Evolutionary conservation across 768 basidiomycete genomes (phyloP).

Genomic region (Podaxis sp.): DNA sequence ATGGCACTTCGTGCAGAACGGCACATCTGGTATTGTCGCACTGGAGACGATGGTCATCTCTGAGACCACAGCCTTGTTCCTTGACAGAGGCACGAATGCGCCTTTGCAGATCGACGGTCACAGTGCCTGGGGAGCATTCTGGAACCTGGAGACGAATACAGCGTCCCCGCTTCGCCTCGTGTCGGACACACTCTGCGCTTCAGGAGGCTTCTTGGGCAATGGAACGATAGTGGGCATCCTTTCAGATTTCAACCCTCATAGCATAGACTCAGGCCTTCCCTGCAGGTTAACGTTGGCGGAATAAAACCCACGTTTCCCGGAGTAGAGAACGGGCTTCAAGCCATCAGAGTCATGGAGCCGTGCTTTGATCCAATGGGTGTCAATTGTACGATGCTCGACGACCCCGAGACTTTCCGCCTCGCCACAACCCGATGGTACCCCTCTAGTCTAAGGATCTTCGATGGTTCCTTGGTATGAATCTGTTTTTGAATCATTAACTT

Average conservation of each 20-base stretch:
- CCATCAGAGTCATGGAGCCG: conserved; percentile 33
- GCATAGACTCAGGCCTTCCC: not conserved
- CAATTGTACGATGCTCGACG: conserved; percentile 31
- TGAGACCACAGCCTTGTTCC: conserved; percentile 24
- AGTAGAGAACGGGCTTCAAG: conserved; percentile 30
- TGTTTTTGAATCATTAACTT: conserved; percentile 8
- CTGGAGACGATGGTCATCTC: conserved; percentile 26
- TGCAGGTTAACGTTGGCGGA: conserved; percentile 27
- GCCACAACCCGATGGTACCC: conserved; percentile 38
- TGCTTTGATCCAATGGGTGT: conserved; percentile 26
- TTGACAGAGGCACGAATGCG: conserved; percentile 30
- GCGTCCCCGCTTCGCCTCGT: conserved; percentile 28
- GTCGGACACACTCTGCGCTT: conserved; percentile 38
- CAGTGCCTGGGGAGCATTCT: conserved; percentile 42
- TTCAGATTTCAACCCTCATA: conserved; percentile 1
- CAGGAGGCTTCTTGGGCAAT: conserved; percentile 37
- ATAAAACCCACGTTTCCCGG: conserved; percentile 22
- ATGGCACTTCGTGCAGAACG: conserved; percentile 26
- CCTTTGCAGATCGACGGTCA: conserved; percentile 36
- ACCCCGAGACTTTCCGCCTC: conserved; percentile 28
- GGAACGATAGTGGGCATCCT: conserved; percentile 30
- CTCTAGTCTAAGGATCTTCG: conserved; percentile 28
- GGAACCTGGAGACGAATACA: conserved; percentile 35
- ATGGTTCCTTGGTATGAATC: conserved; percentile 28
- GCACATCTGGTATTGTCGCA: conserved; percentile 23